Percentiles rank a stretch among this genome's conserved stretches.
These are phyloP conservation scores for Ceratocystis destructans DNA, from an alignment of 2,329 filamentous ascomycete genomes.

Conservation along the genomic window DNA sequence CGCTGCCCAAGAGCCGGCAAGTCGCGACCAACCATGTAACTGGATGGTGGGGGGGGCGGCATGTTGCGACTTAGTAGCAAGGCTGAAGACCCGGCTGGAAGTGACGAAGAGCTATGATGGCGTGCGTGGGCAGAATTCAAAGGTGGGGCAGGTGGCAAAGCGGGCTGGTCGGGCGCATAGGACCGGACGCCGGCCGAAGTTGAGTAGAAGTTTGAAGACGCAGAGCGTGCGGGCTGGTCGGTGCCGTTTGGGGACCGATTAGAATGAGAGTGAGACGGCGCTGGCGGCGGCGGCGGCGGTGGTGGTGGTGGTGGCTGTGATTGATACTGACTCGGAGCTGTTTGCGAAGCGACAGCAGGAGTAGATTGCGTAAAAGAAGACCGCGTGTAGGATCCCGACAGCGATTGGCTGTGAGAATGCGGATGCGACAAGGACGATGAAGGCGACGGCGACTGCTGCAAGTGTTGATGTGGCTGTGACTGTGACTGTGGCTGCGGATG, in stretches of 20 bases:
- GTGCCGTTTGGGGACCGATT: constrained; percentile 8
- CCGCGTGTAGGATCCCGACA: neutral
- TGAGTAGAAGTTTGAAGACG: constrained; percentile 13
- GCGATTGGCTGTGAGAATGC: neutral
- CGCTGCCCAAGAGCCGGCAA: constrained; percentile 38
- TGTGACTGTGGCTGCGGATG: constrained; percentile 7
- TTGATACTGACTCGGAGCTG: neutral
- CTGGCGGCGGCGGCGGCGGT: neutral
- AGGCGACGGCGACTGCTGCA: neutral
- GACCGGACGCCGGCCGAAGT: constrained; percentile 7
- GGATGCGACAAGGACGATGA: neutral
- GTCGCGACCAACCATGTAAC: constrained; percentile 37
- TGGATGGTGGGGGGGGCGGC: constrained; percentile 29
- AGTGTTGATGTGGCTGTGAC: constrained; percentile 5
- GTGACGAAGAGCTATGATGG: constrained; percentile 33
- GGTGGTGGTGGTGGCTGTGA: neutral
- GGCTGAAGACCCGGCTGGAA: constrained; percentile 22
- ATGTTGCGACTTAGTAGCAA: constrained; percentile 28
- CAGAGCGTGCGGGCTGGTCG: constrained; percentile 1
- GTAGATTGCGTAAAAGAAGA: neutral
- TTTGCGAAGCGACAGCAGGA: neutral
- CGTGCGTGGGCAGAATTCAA: constrained; percentile 30
- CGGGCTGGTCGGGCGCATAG: constrained; percentile 18
- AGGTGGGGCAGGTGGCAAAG: constrained; percentile 19
- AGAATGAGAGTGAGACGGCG: constrained; percentile 5